Base-by-base conservation (phyloP, 73 alveolate genomes). In the Uronychia setigera region DNA sequence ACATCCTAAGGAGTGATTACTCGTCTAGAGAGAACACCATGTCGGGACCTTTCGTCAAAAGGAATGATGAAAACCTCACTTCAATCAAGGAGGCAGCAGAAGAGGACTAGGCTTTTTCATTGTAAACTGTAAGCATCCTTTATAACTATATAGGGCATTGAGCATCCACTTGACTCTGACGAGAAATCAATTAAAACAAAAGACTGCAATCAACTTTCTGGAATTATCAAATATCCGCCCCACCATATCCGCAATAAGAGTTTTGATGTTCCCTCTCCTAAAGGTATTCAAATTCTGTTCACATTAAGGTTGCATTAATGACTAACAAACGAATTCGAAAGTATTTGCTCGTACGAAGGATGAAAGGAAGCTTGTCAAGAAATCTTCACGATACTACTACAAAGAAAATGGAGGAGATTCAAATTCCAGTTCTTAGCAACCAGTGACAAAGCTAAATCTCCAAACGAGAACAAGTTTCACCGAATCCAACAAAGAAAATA, bases 11-110 rank as follows among this genome's bases (percentile, higher is more conserved):
- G 67, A 46, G 67, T 46, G 67, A 46, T 19, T 46, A 11, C 67
- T 46, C 67, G 19, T 46, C 67, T 11, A 46, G 19, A 19, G 67
- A 46, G 19, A 46, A 46, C 67, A 46, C 67, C 67, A 46, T 46
- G 67, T 46, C 67, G 19, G 67, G 67, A 19, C 67, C 67, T 11
- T 46, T 46, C 67, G n/a, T n/a, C n/a, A 46, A 46, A 19, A 46
- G 67, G 67, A 46, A 46, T 46, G 67, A 46, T 19, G 67, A 46
- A 46, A 46, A 46, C 67, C 67, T 46, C 67, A 46, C 67, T 46
- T 46, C 67, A 46, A 46, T 46, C 67, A 46, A 46, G 67, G 67
- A 46, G 67, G 67, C 67, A 46, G 67, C 67, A 46, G 67, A 46
- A 5, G 67, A 46, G 19, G 67, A 46, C n/a, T 19, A 46, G 67